Base-by-base conservation (phyloP, 129 eudicot genomes). In the Logfia minima region DNA sequence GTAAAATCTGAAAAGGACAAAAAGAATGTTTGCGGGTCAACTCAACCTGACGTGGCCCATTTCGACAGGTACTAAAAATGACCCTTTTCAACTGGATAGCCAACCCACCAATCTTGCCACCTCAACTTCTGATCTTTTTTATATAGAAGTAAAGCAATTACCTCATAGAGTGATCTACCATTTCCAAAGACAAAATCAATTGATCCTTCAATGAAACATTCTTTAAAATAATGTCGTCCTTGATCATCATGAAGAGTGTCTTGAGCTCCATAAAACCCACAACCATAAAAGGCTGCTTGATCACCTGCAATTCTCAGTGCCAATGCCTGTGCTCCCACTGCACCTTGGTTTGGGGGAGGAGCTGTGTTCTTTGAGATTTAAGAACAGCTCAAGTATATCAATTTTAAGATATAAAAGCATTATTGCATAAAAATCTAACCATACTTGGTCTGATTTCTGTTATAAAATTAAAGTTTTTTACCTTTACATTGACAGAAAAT, bases 191-290 rank as follows among this genome's bases (percentile, higher is more conserved):
- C 85, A 81, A 93, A 93, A 74, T 93, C 98, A 41, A 90, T 86
- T 14, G 98, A 87, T 68, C 98, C 98, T 72, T 93, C 87, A 68
- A 93, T 89, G 79, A 78, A 85, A 60, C 98, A 93, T 14, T 83
- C 84, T 83, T 90, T 90, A 68, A 90, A 93, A 75, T 85, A 93
- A 79, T 93, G 97, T 29, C 92, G 87, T 63, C 98, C 98, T 39
- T 19, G 53, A 69, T 84, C 97, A 80, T 90, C 98, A 71, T 83
- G 72, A 45, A 93, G 90, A 9, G 98, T 93, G 55, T 93, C 98
- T 75, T 90, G 97, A 41, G 85, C 86, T 75, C 98, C 97, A 71
- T 85, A 88, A 48, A 93, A 90, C 48, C 98, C 98, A 75, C 98
- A 90, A 1, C 87, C 85, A 39, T 90, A 90, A 62, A 93, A 93